A percentile compares a stretch with the other conserved stretches of the same genome.
Conservation (phyloP, 345 rosid species). For the Hibiscus tridactylites region DNA sequence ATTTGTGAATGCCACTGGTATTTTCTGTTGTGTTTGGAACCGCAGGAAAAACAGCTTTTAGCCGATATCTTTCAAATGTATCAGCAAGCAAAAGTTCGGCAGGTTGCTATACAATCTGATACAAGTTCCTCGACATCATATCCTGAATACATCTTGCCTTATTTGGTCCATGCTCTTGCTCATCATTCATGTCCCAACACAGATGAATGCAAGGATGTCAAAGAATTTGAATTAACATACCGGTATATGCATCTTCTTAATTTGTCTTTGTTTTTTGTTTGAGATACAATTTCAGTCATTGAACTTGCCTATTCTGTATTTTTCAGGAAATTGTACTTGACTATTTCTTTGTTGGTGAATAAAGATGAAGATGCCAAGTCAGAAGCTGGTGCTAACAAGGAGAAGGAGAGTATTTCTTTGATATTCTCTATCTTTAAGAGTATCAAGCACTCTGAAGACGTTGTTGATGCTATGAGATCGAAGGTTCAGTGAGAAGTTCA, state of each 20-base stretch:
- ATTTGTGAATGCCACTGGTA: not conserved
- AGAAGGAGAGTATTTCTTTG: constrained; percentile 38
- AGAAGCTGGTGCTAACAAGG: constrained; percentile 58
- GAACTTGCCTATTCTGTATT: constrained; percentile 1
- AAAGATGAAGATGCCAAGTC: constrained; percentile 79
- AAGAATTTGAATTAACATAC: constrained; percentile 67
- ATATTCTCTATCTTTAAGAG: not conserved
- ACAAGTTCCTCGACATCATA: constrained; percentile 33
- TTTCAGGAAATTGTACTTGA: constrained; percentile 72
- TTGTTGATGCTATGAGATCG: constrained; percentile 57
- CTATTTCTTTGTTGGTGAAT: constrained; percentile 55
- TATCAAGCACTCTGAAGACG: constrained; percentile 57
- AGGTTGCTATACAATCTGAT: constrained; percentile 59
- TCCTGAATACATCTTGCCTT: constrained; percentile 66
- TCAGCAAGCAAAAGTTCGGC: constrained; percentile 63
- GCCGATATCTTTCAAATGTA: constrained; percentile 79
- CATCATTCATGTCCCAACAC: constrained; percentile 74
- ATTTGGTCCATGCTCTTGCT: constrained; percentile 75
- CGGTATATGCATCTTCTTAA: constrained; percentile 35
- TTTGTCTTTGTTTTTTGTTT: constrained; percentile 5
- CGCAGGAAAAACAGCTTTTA: constrained; percentile 82
- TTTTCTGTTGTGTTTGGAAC: constrained; percentile 17
- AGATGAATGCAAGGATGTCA: constrained; percentile 78
- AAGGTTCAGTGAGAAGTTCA: constrained; percentile 41
- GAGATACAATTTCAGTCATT: not conserved